Conservation (phyloP, 768 basidiomycete genomes). For the Russula lepida region DNA sequence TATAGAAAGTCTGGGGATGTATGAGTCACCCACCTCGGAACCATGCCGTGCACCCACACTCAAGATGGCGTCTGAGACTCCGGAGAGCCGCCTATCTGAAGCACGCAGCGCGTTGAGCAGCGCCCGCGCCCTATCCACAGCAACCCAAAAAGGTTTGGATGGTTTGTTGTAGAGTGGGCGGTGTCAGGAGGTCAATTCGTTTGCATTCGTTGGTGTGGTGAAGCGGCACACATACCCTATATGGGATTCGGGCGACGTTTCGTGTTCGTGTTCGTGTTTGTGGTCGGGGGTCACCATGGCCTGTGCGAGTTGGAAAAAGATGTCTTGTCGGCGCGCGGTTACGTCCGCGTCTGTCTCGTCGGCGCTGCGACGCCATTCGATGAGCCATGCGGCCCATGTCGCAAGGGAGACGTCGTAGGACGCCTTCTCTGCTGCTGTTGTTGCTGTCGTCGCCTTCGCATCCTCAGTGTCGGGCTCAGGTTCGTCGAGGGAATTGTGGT, state of each 20-base stretch:
- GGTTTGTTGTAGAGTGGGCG: neutral
- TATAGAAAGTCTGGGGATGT: neutral
- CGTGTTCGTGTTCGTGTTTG: slow-evolving; percentile 1
- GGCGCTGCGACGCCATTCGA: slow-evolving; percentile 34
- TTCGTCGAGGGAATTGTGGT: slow-evolving; percentile 11
- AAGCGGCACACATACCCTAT: slow-evolving; percentile 32
- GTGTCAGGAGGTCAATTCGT: neutral
- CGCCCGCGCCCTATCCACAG: slow-evolving; percentile 23
- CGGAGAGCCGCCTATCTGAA: slow-evolving; percentile 29
- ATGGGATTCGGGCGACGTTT: slow-evolving; percentile 17
- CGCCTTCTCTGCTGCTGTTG: slow-evolving; percentile 25
- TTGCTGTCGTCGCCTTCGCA: slow-evolving; percentile 16
- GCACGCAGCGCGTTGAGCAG: slow-evolving; percentile 38
- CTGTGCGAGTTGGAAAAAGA: slow-evolving; percentile 39
- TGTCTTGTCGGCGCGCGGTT: slow-evolving; percentile 37
- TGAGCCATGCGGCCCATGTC: slow-evolving; percentile 61
- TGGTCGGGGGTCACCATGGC: slow-evolving; percentile 33
- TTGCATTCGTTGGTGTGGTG: neutral
- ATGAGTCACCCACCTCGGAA: neutral
- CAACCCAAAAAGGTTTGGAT: neutral
- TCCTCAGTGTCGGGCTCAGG: neutral
- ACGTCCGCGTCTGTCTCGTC: slow-evolving; percentile 28
- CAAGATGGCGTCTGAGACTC: neutral
- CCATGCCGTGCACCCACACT: neutral
- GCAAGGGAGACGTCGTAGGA: slow-evolving; percentile 54